Base-by-base conservation (phyloP, 495 filamentous ascomycete genomes). In the Xylaria nigripes region DNA sequence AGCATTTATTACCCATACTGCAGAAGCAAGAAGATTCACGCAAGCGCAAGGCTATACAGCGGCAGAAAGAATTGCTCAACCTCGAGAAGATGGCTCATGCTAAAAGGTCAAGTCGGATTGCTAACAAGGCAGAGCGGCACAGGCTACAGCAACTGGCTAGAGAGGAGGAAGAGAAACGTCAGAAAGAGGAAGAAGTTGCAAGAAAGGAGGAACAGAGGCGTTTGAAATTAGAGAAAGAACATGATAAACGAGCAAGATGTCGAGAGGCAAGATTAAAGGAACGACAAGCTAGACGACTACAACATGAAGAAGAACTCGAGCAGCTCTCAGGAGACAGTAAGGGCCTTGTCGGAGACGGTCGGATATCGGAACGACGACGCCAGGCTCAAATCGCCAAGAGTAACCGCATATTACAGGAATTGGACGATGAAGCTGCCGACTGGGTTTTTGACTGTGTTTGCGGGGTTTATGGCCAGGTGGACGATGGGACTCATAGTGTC, bases 361-460 rank as follows among this genome's bases (percentile, higher is more conserved):
- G 89, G 45, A 70, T 85, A 48, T 94, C 89, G 16, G 87, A 91
- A 55, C 82, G 90, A 24, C 83, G 89, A 59, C 75, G 88, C 40
- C 83, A 86, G 61, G 81, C 82, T 5, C 85, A 92, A 62, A 83
- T 90, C 54, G 87, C 89, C 54, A 83, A 77, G 66, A 85, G 82
- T 34, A 81, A 85, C 67, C 83, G 82, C 69, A 86, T 83, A 30
- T 68, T 95, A 30, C 79, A 85, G 46, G 81, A 87, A 46, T 73
- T 94, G 16, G 77, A 79, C 41, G 74, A 77, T 1, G 81, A 90
- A 61, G 86, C 92, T 45, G 88, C 90, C 12, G 81, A 92, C 48
- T 96, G 93, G 93, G 77, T 89, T 27, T 97, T 98, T 64, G 93
- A 97, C 63, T 98, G 93, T 68, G 79, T 86, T 13, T 98, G 93